Conservation (phyloP, 768 basidiomycete genomes). For the Suillus variegatus region DNA sequence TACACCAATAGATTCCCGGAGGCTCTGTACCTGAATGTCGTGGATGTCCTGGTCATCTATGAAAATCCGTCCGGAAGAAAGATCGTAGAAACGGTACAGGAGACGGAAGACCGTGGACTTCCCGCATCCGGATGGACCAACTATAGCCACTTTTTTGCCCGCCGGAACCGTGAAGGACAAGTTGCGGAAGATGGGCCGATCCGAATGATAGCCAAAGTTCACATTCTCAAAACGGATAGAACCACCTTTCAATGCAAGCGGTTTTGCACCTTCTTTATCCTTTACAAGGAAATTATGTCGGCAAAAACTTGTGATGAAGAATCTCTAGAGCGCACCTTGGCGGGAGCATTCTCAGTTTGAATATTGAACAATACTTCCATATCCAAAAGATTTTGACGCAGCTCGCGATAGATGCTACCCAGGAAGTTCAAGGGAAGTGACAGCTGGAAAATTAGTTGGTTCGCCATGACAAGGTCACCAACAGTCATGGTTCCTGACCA, state of each 20-base stretch:
- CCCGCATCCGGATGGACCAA: slow-evolving; percentile 95
- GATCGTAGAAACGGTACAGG: slow-evolving; percentile 93
- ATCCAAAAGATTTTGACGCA: slow-evolving; percentile 93
- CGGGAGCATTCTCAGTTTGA: slow-evolving; percentile 75
- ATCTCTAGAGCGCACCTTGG: slow-evolving; percentile 45
- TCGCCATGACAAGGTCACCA: slow-evolving; percentile 98
- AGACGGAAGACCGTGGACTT: slow-evolving; percentile 97
- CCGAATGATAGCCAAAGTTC: slow-evolving; percentile 88
- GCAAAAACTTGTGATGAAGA: not conserved
- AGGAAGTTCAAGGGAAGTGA: slow-evolving; percentile 96
- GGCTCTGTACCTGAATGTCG: slow-evolving; percentile 65
- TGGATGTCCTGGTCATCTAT: slow-evolving; percentile 89
- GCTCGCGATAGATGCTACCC: slow-evolving; percentile 95
- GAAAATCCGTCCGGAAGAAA: slow-evolving; percentile 73
- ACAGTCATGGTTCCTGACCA: slow-evolving; percentile 91
- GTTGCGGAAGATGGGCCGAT: slow-evolving; percentile 86
- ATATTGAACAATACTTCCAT: slow-evolving; percentile 96
- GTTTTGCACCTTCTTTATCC: slow-evolving; percentile 70
- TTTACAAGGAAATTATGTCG: slow-evolving; percentile 27
- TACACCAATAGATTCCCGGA: slow-evolving; percentile 81
- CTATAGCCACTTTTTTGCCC: slow-evolving; percentile 95
- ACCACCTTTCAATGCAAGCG: slow-evolving; percentile 74
- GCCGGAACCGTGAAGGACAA: slow-evolving; percentile 91
- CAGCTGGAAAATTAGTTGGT: slow-evolving; percentile 96
- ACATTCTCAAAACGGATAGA: slow-evolving; percentile 93